A percentile compares a stretch with the other conserved stretches of the same genome.
Conservation (phyloP, 2,329 filamentous ascomycete species). For the Colletotrichum kahawae region DNA sequence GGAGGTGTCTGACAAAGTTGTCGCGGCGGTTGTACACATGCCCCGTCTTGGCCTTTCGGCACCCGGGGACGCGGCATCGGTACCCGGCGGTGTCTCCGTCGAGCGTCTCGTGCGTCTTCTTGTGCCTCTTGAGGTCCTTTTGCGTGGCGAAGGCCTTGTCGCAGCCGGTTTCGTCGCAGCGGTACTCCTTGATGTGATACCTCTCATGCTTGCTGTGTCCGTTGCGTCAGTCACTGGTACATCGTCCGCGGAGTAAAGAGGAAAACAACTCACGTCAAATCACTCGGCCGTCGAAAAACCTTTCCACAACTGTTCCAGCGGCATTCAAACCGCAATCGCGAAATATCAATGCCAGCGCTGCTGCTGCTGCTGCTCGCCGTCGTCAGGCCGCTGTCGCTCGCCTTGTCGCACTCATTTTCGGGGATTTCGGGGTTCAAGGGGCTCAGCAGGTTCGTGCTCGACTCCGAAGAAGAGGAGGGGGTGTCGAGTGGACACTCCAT, state of each 20-base stretch:
- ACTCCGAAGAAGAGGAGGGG: conserved; percentile 24
- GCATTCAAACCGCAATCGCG: conserved; percentile 17
- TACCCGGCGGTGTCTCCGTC: conserved; percentile 25
- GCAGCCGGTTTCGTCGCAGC: conserved; percentile 23
- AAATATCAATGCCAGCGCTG: background rate
- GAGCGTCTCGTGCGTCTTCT: conserved; percentile 21
- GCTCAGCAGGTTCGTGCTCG: conserved; percentile 21
- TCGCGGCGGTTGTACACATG: conserved; percentile 31
- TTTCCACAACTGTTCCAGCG: conserved; percentile 19
- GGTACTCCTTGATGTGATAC: conserved; percentile 27
- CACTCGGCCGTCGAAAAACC: conserved; percentile 20
- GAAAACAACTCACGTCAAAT: conserved; percentile 18
- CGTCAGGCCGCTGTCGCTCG: conserved; percentile 8
- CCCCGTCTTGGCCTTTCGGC: conserved; percentile 27
- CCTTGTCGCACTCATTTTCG: conserved; percentile 18
- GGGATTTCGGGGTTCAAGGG: conserved; percentile 9
- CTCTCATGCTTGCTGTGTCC: conserved; percentile 25
- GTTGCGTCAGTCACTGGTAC: background rate
- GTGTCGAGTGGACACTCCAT: conserved; percentile 24
- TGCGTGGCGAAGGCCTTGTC: conserved; percentile 27
- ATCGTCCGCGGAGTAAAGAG: too few relatives aligned
- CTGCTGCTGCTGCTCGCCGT: background rate
- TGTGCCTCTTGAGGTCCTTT: conserved; percentile 31
- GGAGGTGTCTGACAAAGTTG: conserved; percentile 30
- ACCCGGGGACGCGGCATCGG: conserved; percentile 28